These are phyloP conservation scores for Globisporangium perplexum DNA, from an alignment of 352 stramenopile species.

Conservation along the genomic window DNA sequence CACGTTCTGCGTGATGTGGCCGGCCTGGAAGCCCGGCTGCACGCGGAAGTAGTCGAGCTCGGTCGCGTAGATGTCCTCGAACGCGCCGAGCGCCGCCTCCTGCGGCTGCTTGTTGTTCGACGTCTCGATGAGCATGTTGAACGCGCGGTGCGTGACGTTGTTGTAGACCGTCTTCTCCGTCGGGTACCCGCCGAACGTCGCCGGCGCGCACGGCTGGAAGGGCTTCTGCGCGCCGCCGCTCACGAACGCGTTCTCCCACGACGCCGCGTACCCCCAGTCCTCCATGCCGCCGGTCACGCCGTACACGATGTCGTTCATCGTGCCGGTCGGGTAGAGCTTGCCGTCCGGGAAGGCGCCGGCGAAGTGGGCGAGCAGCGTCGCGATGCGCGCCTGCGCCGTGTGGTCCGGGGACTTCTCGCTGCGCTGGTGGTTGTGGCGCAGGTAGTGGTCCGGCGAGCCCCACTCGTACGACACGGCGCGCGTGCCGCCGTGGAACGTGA, in stretches of 20 bases:
- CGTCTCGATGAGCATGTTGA: conserved; percentile 97
- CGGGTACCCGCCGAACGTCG: conserved; percentile 88
- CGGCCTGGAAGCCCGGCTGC: conserved; percentile 44
- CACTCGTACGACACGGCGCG: conserved; percentile 97
- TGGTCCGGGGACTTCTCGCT: conserved; percentile 83
- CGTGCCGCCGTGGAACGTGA: conserved; percentile 98
- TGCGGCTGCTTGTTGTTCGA: conserved; percentile 87
- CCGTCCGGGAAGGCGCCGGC: conserved; percentile 65
- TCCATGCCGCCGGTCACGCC: conserved; percentile 97
- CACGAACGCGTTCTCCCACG: conserved; percentile 75
- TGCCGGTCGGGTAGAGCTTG: conserved; percentile 72
- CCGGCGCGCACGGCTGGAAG: conserved; percentile 78
- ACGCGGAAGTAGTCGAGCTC: conserved; percentile 63
- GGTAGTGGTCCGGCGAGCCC: conserved; percentile 90
- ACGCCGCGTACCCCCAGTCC: conserved; percentile 95
- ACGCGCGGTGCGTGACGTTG: conserved; percentile 88
- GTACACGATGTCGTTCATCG: conserved; percentile 97
- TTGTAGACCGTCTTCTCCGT: conserved; percentile 91
- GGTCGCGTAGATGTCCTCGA: conserved; percentile 54
- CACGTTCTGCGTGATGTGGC: conserved; percentile 94
- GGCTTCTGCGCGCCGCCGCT: conserved; percentile 23
- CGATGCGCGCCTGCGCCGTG: conserved; percentile 55
- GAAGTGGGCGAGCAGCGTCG: conserved; percentile 55
- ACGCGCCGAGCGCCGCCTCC: conserved; percentile 61
- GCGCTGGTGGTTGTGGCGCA: conserved; percentile 29